Evolutionary conservation across 192 early-diverging fungal species (phyloP).

Genomic region (Dispira parvispora): DNA sequence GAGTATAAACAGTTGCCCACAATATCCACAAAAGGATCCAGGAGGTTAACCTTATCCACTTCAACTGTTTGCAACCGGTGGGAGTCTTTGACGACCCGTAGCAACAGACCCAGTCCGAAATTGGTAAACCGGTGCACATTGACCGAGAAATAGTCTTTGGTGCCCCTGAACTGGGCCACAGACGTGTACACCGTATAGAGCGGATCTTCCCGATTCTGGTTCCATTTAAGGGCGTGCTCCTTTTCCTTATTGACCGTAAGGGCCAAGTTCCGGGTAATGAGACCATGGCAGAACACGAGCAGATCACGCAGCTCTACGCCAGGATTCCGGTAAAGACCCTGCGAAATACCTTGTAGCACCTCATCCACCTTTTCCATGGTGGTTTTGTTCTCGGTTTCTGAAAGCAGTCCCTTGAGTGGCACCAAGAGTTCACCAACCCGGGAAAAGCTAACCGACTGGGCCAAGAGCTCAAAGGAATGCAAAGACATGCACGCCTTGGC

Average conservation of each 20-base stretch:
- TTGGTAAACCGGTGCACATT: constrained; percentile 86
- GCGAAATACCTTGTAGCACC: constrained; percentile 51
- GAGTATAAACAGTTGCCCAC: constrained; percentile 76
- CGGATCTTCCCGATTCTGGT: constrained; percentile 27
- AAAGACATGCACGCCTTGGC: constrained; percentile 69
- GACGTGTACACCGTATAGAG: constrained; percentile 52
- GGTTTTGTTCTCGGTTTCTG: constrained; percentile 63
- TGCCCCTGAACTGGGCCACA: constrained; percentile 32
- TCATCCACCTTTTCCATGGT: constrained; percentile 63
- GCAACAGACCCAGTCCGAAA: constrained; percentile 81
- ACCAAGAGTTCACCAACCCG: constrained; percentile 53
- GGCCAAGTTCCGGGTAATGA: constrained; percentile 75
- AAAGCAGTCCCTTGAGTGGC: constrained; percentile 76
- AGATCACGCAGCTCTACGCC: constrained; percentile 44
- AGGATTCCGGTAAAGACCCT: constrained; percentile 65
- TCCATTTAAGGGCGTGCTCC: constrained; percentile 32
- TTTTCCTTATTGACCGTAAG: constrained; percentile 31
- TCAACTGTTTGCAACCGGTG: constrained; percentile 34
- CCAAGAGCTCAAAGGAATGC: constrained; percentile 74
- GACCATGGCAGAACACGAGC: constrained; percentile 64
- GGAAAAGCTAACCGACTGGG: constrained; percentile 46
- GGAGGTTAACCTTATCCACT: constrained; percentile 40
- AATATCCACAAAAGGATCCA: constrained; percentile 66
- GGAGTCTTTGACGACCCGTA: constrained; percentile 42
- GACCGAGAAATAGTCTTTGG: constrained; percentile 59